Conservation (phyloP, 78 protist genomes). For the Polysphondylium violaceum region DNA sequence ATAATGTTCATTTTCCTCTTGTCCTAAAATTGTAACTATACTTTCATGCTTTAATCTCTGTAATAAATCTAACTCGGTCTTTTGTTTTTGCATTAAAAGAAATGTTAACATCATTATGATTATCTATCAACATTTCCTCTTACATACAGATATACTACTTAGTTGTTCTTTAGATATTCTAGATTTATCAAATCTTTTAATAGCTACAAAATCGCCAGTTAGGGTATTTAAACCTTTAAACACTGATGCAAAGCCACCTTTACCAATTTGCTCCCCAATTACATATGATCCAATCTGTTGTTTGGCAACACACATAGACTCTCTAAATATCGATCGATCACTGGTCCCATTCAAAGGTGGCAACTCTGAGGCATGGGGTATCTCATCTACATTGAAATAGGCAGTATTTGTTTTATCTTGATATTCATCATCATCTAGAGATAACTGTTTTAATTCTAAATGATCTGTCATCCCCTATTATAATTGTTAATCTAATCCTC, state of each 20-base stretch:
- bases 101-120: neutral
- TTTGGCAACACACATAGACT: constrained; percentile 48
- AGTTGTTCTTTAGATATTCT: constrained; percentile 64
- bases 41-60: constrained; percentile 84
- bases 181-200: constrained; percentile 58
- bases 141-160: constrained; percentile 45
- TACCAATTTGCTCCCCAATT: constrained; percentile 54
- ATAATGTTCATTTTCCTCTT: constrained; percentile 32
- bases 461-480: too few relatives aligned
- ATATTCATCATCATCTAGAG: neutral
- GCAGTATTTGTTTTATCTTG: neutral
- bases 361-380: constrained; percentile 20
- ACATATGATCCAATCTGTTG: constrained; percentile 48
- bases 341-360: constrained; percentile 41
- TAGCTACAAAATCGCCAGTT: constrained; percentile 70
- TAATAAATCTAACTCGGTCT: constrained; percentile 90
- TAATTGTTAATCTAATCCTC: too few relatives aligned
- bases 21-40: constrained; percentile 86
- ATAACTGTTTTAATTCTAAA: too few relatives aligned
- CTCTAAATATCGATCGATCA: neutral
- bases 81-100: neutral
- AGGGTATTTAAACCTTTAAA: constrained; percentile 57
- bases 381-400: neutral
- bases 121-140: neutral
- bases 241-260: constrained; percentile 57